These are phyloP conservation scores for Drechslerella dactyloides DNA, from an alignment of 2,329 filamentous ascomycete species.

Conservation along the genomic window DNA sequence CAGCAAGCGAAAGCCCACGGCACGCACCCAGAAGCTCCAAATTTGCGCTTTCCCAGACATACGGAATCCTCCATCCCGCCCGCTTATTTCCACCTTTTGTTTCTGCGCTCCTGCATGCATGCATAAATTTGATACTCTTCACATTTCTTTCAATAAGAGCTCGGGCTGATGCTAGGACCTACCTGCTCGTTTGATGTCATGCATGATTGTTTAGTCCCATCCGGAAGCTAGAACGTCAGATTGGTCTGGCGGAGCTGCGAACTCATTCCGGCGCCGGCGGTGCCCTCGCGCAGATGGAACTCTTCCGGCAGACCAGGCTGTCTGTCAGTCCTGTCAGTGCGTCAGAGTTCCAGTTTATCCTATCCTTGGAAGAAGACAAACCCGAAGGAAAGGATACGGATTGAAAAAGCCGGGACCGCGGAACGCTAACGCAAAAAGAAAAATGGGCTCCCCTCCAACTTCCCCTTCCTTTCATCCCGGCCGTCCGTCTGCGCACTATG, in stretches of 20 bases:
- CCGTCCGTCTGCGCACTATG: no score
- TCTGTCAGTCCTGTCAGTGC: constrained; percentile 50
- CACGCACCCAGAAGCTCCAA: no score
- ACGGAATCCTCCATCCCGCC: not conserved
- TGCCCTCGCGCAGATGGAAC: constrained; percentile 43
- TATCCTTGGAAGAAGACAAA: constrained; percentile 47
- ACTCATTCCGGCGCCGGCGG: constrained; percentile 44
- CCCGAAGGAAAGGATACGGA: constrained; percentile 50
- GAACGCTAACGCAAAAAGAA: constrained; percentile 3
- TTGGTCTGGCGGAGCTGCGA: constrained; percentile 47
- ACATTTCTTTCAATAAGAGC: constrained; percentile 14
- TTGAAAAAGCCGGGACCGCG: constrained; percentile 8
- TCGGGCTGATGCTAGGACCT: constrained; percentile 14
- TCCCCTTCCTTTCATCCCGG: not conserved
- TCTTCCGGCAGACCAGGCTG: constrained; percentile 48
- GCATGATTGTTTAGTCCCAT: constrained; percentile 45
- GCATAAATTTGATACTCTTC: not conserved
- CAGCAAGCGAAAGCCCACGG: constrained; percentile 2
- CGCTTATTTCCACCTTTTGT: not conserved
- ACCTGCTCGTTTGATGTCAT: constrained; percentile 46
- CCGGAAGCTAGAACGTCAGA: constrained; percentile 48
- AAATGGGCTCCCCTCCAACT: not conserved
- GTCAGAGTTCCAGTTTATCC: constrained; percentile 50
- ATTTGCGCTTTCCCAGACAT: no score
- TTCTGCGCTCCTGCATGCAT: not conserved